Base-by-base conservation (phyloP, 2,329 filamentous ascomycete species). In the Pseudocercospora fuligena region DNA sequence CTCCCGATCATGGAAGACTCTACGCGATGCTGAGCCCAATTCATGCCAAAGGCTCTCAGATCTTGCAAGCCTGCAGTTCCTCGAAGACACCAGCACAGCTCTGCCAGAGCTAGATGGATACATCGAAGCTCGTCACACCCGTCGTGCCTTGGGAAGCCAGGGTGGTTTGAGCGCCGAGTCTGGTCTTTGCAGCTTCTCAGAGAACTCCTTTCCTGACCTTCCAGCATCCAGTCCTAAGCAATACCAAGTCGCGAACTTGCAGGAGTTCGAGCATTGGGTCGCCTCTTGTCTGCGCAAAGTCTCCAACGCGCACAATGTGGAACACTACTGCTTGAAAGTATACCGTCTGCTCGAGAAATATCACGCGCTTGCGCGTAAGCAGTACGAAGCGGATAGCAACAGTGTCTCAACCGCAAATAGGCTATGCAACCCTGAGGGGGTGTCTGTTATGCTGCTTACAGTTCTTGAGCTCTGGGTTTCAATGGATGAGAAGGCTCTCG, bases 401-500 rank as follows among this genome's bases (percentile, higher is more conserved):
- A 9, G n/a, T 51, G 43, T 14, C 2, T 21, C 62, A 43, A 54
- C 60, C 2, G 47, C 36, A 21, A 4, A 9, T n/a, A 60, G 49
- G 21, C 54, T 63, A 63, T 40, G 51, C 9, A 63, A 63, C 19
- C 47, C 65, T 0, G 65, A 66, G 47, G 61, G 51, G 33, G 46
- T 60, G 12, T 66, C 65, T 19, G 64, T 76, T 0, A 81, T 85
- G 53, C 75, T 90, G 0, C 78, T 91, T 1, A 81, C 78, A 7
- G 33, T 87, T 0, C 83, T 90, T 72, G 84, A 87, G 57, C 69
- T 89, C 0, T 92, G 88, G 89, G 74, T 85, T 2, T 70, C 74
- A 1, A 82, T 90, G 74, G 89, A 92, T 68, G 72, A 77, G 16
- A 75, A 73, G 19, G 83, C 84, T 0, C 76, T 80, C 0, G 12